Evolutionary conservation across 176 grass and related monocot genomes (phyloP).

Genomic region (Oryza nivara): DNA sequence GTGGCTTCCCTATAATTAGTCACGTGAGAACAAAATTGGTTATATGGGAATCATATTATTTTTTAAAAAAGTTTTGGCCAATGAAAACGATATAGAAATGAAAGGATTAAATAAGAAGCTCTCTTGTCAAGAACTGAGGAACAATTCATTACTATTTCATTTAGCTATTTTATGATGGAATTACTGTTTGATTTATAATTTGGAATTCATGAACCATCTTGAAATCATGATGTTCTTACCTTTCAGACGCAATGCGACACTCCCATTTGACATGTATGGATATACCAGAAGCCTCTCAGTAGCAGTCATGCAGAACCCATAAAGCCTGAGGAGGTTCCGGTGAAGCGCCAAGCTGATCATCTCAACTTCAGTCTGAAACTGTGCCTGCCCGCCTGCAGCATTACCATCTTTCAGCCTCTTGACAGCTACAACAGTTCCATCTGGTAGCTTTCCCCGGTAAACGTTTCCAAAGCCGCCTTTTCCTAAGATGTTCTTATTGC

Average conservation of each 20-base stretch:
- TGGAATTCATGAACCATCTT: not conserved
- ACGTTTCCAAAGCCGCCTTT: conserved; percentile 83
- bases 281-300: conserved; percentile 82
- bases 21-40: conserved; percentile 27
- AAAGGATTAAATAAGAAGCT: conserved; percentile 8
- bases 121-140: not conserved
- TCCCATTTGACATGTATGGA: conserved; percentile 89
- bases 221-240: conserved; percentile 44
- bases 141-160: not conserved
- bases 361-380: conserved; percentile 87
- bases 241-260: conserved; percentile 80
- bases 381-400: conserved; percentile 65
- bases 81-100: not conserved
- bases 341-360: conserved; percentile 90
- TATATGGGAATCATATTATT: conserved; percentile 27
- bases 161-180: conserved; percentile 6
- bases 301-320: conserved; percentile 79
- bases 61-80: not conserved
- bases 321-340: conserved; percentile 75
- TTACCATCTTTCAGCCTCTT: conserved; percentile 87
- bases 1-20: conserved; percentile 62
- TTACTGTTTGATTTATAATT: not conserved
- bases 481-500: conserved; percentile 74
- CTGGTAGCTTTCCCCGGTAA: conserved; percentile 64
- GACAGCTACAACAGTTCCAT: conserved; percentile 69